Conservation (phyloP, 768 basidiomycete species). For the Mycena belliarum region DNA sequence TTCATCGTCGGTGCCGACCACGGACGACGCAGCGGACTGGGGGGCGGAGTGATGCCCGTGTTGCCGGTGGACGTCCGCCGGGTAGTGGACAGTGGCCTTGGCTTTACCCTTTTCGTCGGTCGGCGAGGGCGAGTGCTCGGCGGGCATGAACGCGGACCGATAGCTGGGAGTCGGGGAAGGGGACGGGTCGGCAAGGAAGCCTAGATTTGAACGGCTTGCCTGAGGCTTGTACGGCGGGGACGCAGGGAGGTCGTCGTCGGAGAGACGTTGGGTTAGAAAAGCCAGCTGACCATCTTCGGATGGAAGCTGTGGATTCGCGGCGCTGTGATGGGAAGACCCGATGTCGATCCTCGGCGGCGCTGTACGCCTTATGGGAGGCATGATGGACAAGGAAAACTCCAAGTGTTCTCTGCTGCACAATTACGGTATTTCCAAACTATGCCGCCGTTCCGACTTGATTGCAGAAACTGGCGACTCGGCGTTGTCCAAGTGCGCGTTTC, state of each 20-base stretch:
- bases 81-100: slow-evolving; percentile 56
- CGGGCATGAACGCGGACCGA: slow-evolving; percentile 21
- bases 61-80: slow-evolving; percentile 37
- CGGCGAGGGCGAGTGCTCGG: not conserved
- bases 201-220: slow-evolving; percentile 19
- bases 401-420: not conserved
- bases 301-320: too few relatives aligned
- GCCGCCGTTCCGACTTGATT: too few relatives aligned
- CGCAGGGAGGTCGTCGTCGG: slow-evolving; percentile 1
- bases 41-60: slow-evolving; percentile 33
- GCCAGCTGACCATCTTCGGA: slow-evolving; percentile 16
- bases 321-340: slow-evolving; percentile 11
- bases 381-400: not conserved
- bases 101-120: slow-evolving; percentile 18
- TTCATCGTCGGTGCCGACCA: slow-evolving; percentile 60
- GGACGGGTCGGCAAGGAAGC: slow-evolving; percentile 13
- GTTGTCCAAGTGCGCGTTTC: too few relatives aligned
- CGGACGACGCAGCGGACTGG: slow-evolving; percentile 41
- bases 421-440: not conserved
- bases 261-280: slow-evolving; percentile 1
- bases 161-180: slow-evolving; percentile 24
- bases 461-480: too few relatives aligned
- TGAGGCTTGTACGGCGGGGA: slow-evolving; percentile 21
- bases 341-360: slow-evolving; percentile 4
- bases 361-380: not conserved